Conservation (phyloP, 1,284 basidiomycete species). For the Leccinum colubrinum region DNA sequence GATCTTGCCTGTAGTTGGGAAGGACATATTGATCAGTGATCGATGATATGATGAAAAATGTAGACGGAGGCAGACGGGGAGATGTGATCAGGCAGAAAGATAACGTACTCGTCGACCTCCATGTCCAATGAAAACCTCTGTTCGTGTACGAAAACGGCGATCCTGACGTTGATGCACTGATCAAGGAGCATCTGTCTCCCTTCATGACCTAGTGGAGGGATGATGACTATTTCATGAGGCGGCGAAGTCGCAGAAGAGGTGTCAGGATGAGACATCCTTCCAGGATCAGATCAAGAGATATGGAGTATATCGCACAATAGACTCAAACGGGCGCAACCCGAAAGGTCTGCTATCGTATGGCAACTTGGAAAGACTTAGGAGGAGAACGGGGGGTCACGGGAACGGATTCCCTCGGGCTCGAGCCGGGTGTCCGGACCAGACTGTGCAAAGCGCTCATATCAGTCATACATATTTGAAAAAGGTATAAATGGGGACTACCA, state of each 20-base stretch:
- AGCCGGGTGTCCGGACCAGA: conserved; percentile 18
- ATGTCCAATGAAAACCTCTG: conserved; percentile 61
- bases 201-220: conserved; percentile 37
- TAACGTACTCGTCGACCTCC: conserved; percentile 68
- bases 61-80: neutral
- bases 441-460: conserved; percentile 6
- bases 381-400: conserved; percentile 16
- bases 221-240: conserved; percentile 53
- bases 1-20: conserved; percentile 49
- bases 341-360: conserved; percentile 1
- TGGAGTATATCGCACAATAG: conserved; percentile 14
- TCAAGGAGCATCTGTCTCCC: conserved; percentile 39
- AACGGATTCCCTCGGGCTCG: conserved; percentile 13
- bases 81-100: conserved; percentile 4
- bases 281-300: neutral
- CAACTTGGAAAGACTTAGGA: neutral
- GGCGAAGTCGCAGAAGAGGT: conserved; percentile 27
- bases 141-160: conserved; percentile 56
- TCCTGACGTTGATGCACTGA: conserved; percentile 63
- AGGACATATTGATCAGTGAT: conserved; percentile 9
- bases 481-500: conserved; percentile 7
- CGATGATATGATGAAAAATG: conserved; percentile 3
- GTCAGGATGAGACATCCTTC: conserved; percentile 20
- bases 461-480: conserved; percentile 12
- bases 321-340: conserved; percentile 15